Evolutionary conservation across 1,284 basidiomycete species (phyloP).

Genomic region (Hemileia vastatrix): DNA sequence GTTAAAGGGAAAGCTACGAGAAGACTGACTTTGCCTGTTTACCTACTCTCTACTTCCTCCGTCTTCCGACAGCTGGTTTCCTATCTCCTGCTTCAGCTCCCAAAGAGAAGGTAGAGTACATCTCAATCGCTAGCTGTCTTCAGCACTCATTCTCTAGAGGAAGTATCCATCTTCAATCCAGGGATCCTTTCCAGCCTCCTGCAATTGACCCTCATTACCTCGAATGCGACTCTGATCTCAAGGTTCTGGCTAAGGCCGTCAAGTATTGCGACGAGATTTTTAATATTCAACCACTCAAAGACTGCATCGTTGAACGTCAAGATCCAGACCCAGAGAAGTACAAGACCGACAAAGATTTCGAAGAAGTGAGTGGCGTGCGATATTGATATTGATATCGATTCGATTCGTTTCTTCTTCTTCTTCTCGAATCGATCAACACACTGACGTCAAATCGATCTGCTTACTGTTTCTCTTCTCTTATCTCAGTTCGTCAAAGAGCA

Average conservation of each 20-base stretch:
- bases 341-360: too few relatives aligned
- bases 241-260: constrained; percentile 30
- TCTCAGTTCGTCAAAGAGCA: too few relatives aligned
- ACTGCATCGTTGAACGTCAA: too few relatives aligned
- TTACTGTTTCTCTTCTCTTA: too few relatives aligned
- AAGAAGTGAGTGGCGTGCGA: too few relatives aligned
- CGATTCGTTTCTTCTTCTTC: too few relatives aligned
- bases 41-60: constrained; percentile 25
- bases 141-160: constrained; percentile 34
- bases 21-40: constrained; percentile 1
- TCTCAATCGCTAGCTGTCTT: constrained; percentile 30
- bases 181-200: constrained; percentile 11
- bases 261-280: constrained; percentile 18
- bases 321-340: too few relatives aligned
- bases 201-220: constrained; percentile 21
- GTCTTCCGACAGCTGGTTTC: constrained; percentile 15
- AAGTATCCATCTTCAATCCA: constrained; percentile 28
- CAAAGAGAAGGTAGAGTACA: constrained; percentile 30
- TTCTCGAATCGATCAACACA: too few relatives aligned
- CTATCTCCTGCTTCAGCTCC: too few relatives aligned
- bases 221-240: constrained; percentile 32
- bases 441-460: too few relatives aligned
- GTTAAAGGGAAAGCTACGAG: background rate
- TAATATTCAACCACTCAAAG: background rate
- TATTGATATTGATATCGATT: too few relatives aligned